Conservation (phyloP, 83 land plant genomes). For the Diphasiastrum complanatum region DNA sequence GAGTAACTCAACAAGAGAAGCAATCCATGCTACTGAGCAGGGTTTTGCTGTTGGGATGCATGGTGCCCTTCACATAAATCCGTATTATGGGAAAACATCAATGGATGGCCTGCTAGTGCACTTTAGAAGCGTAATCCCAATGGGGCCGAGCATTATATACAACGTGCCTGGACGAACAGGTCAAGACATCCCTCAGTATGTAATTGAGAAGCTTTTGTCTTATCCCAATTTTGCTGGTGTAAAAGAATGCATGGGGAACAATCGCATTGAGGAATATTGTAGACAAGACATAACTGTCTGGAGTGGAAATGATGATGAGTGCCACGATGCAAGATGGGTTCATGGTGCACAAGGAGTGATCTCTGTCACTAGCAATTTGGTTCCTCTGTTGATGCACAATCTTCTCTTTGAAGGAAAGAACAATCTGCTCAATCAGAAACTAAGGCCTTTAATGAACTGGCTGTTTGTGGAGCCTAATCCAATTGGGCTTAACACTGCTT, state of each 20-base stretch:
- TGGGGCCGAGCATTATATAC: conserved; percentile 87
- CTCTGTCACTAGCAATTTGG: conserved; percentile 78
- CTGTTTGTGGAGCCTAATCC: conserved; percentile 91
- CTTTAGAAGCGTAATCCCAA: conserved; percentile 62
- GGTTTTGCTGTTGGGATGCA: conserved; percentile 98
- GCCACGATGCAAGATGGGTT: conserved; percentile 91
- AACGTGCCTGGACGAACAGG: conserved; percentile 90
- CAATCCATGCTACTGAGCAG: conserved; percentile 88
- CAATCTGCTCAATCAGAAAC: conserved; percentile 43
- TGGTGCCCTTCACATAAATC: conserved; percentile 92
- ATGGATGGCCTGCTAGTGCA: conserved; percentile 59
- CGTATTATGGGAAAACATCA: conserved; percentile 97
- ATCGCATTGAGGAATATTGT: conserved; percentile 51
- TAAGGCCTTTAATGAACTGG: conserved; percentile 79
- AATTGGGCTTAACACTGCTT: conserved; percentile 81
- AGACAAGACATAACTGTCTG: conserved; percentile 58
- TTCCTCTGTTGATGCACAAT: conserved; percentile 69
- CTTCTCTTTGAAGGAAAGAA: conserved; percentile 65
- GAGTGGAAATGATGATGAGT: conserved; percentile 95
- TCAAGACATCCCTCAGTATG: conserved; percentile 75
- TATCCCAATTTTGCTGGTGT: conserved; percentile 71
- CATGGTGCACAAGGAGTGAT: conserved; percentile 83
- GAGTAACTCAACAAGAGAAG: conserved; percentile 94
- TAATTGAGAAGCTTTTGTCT: conserved; percentile 44
- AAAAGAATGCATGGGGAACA: conserved; percentile 86